Conservation (phyloP, 2,329 filamentous ascomycete species). For the Fonsecaea monophora region DNA sequence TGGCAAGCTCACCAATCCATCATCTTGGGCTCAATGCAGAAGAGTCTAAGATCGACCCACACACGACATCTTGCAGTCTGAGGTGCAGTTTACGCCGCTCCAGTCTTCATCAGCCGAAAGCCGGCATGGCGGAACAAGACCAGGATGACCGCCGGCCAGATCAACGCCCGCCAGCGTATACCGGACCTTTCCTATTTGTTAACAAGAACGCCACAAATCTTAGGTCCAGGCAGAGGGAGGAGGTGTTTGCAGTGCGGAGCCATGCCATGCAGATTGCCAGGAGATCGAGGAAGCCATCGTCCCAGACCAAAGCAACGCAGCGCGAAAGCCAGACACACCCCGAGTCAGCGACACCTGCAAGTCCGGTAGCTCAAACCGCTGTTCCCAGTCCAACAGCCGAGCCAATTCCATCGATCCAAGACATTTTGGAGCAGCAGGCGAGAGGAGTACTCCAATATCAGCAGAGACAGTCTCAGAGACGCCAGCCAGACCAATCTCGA, state of each 20-base stretch:
- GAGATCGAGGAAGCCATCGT: constrained; percentile 21
- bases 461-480: constrained; percentile 5
- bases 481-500: not conserved
- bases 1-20: constrained; percentile 17
- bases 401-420: constrained; percentile 14
- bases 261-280: constrained; percentile 31
- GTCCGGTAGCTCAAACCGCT: not conserved
- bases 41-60: constrained; percentile 2
- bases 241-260: constrained; percentile 28
- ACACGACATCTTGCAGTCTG: constrained; percentile 1
- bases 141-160: constrained; percentile 5
- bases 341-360: not conserved
- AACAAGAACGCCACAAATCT: constrained; percentile 31
- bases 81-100: constrained; percentile 6
- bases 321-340: constrained; percentile 1
- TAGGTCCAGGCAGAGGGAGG: constrained; percentile 23
- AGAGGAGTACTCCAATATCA: constrained; percentile 21
- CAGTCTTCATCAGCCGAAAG: constrained; percentile 2
- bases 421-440: constrained; percentile 18
- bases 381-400: constrained; percentile 5
- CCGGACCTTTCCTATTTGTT: constrained; percentile 26
- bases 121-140: constrained; percentile 15
- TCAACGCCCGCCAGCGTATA: constrained; percentile 22
- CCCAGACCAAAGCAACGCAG: constrained; percentile 8
- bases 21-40: constrained; percentile 4